These are phyloP conservation scores for Exophiala calicioides DNA, from an alignment of 2,329 filamentous ascomycete genomes.

Conservation along the genomic window DNA sequence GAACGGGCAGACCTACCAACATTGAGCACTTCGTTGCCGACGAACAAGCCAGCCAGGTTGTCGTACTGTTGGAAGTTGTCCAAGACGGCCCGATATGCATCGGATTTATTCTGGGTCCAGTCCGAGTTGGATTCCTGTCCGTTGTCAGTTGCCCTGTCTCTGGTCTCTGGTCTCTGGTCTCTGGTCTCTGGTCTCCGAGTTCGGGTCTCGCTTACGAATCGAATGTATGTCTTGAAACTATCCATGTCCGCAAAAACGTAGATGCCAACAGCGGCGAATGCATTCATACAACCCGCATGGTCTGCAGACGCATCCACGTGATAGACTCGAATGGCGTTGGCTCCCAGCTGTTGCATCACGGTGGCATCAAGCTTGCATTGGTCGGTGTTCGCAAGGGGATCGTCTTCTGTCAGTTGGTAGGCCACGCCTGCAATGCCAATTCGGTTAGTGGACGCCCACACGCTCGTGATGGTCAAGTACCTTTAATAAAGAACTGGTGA, in stretches of 20 bases:
- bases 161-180: not conserved
- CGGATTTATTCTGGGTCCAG: constrained; percentile 73
- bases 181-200: constrained; percentile 2
- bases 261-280: constrained; percentile 76
- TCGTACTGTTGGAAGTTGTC: constrained; percentile 75
- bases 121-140: constrained; percentile 55
- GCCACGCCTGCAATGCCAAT: constrained; percentile 61
- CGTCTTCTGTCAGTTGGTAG: constrained; percentile 66
- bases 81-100: constrained; percentile 69
- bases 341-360: constrained; percentile 77
- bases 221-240: constrained; percentile 48
- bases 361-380: constrained; percentile 75
- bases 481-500: constrained; percentile 81
- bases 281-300: constrained; percentile 78
- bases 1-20: constrained; percentile 42
- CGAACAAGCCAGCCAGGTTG: constrained; percentile 80
- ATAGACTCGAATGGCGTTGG: constrained; percentile 85
- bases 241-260: constrained; percentile 82
- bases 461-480: constrained; percentile 45
- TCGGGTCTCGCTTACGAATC: constrained; percentile 37
- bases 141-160: constrained; percentile 3
- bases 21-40: constrained; percentile 84
- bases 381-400: constrained; percentile 72
- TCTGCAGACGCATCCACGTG: constrained; percentile 73
- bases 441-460: not conserved